A percentile compares a stretch with the other conserved stretches of the same genome.
phyloP scores from a whole-genome alignment of 1,139 yeast species.

The Sugiyamaella neomexicana region DNA sequence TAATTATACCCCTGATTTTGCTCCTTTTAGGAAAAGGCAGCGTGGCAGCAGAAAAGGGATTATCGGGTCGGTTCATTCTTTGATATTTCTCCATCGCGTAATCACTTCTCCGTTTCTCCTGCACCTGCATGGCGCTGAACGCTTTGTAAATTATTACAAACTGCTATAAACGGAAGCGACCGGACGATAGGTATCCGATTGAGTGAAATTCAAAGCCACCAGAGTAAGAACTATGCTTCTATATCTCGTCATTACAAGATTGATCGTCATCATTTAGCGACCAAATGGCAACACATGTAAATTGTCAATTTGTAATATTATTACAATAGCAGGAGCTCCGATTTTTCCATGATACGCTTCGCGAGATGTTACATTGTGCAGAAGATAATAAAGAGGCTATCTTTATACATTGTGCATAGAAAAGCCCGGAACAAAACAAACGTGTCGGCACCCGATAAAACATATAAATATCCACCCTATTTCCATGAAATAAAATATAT shows the following conservation, averaged over 20 bases:
- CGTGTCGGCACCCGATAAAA: not conserved
- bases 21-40: no score
- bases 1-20: no score
- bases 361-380: not conserved
- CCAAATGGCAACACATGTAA: not conserved
- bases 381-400: no score
- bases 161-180: not conserved
- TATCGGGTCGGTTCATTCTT: no score
- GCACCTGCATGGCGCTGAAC: no score
- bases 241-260: not conserved
- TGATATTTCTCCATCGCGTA: no score
- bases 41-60: no score
- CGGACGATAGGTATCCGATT: conserved; percentile 4
- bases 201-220: not conserved
- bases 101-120: no score
- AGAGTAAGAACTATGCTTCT: not conserved
- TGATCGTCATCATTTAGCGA: not conserved
- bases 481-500: not conserved
- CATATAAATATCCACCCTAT: conserved; percentile 1
- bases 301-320: not conserved
- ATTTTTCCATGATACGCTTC: not conserved
- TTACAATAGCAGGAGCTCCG: not conserved
- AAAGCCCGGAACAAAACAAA: not conserved
- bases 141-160: conserved; percentile 3
- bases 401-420: not conserved